These are phyloP conservation scores for Globisporangium polare DNA, from an alignment of 352 stramenopile species.

Conservation along the genomic window DNA sequence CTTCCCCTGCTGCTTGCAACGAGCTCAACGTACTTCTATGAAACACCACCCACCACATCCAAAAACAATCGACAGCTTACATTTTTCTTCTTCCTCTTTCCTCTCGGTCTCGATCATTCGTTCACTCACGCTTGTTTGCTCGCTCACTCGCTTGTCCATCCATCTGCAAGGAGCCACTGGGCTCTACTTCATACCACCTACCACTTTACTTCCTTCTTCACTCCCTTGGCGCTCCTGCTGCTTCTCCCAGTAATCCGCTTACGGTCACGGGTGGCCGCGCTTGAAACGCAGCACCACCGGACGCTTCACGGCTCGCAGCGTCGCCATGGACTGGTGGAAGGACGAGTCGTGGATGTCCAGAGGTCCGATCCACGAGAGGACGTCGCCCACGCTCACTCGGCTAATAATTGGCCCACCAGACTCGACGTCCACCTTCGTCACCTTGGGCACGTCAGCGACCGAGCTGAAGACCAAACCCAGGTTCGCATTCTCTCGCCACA, in stretches of 20 bases:
- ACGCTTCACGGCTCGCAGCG: slow-evolving; percentile 73
- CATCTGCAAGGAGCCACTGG: slow-evolving; percentile 5
- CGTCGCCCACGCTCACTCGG: slow-evolving; percentile 69
- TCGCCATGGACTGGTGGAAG: slow-evolving; percentile 86
- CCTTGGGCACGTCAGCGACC: slow-evolving; percentile 66
- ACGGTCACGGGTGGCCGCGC: slow-evolving; percentile 26
- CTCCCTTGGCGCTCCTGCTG: slow-evolving; percentile 9
- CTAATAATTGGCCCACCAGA: slow-evolving; percentile 67
- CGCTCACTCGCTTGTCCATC: not conserved
- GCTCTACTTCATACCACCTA: slow-evolving; percentile 16
- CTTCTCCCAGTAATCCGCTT: not conserved
- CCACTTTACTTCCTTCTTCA: slow-evolving; percentile 11
- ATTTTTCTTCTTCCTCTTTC: slow-evolving; percentile 9
- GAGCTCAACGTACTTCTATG: not conserved
- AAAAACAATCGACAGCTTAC: slow-evolving; percentile 19
- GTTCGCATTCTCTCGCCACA: slow-evolving; percentile 83
- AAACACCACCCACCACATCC: slow-evolving; percentile 10
- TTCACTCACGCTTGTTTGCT: slow-evolving; percentile 7
- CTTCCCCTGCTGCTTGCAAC: not conserved
- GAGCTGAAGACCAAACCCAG: slow-evolving; percentile 84
- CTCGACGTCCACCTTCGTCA: slow-evolving; percentile 82
- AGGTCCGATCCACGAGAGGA: slow-evolving; percentile 71
- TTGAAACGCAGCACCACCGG: slow-evolving; percentile 80
- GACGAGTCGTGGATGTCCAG: slow-evolving; percentile 74
- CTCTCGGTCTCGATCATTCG: not conserved